Base-by-base conservation (phyloP, 1,139 yeast genomes). In the Saccharomyces hybrid region DNA sequence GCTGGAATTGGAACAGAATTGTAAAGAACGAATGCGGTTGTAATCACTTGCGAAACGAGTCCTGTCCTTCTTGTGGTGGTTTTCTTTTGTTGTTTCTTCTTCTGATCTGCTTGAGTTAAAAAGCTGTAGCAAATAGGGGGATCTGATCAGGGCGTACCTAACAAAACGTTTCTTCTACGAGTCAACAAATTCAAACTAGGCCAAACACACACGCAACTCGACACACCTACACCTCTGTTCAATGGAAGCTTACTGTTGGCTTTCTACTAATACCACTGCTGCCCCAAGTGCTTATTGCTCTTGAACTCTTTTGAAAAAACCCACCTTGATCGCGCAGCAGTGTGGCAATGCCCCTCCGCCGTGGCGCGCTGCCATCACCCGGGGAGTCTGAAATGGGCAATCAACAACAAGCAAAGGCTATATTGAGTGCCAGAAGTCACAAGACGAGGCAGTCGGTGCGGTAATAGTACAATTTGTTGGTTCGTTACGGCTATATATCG, bases 331-430 rank as follows among this genome's bases (percentile, higher is more conserved):
- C 42, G 42, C 42, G 42, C 42, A 38, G 42, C 23, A 38, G 5
- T 38, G 42, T 38, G 42, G 42, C 42, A 38, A 38, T 38, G 42
- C 42, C 42, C 42, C 42, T 38, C 42, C 42, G 42, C 42, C 23
- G 25, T 38, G 23, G n/a, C 23, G 42, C 42, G 23, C 42, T 11
- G 42, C 42, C 6, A 38, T 38, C 42, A 38, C 42, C 42, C 42
- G 42, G 42, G 9, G 23, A 20, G 23, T 1, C 11, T 14, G 5
- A 38, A 38, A 14, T 2, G 23, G 42, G 42, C 42, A 16, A 38
- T n/a, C 1, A 34, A 34, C 14, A 13, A 13, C 8, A 13, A 34
- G 14, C 41, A 34, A 34, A n/a, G 20, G 14, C 41, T 34, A 5
- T 34, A n/a, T 1, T 34, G 9, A 34, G 14, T 34, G 14, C 20